Base-by-base conservation (phyloP, 225 moss, liverwort and hornwort genomes). In the Physcomitrellopsis africana region DNA sequence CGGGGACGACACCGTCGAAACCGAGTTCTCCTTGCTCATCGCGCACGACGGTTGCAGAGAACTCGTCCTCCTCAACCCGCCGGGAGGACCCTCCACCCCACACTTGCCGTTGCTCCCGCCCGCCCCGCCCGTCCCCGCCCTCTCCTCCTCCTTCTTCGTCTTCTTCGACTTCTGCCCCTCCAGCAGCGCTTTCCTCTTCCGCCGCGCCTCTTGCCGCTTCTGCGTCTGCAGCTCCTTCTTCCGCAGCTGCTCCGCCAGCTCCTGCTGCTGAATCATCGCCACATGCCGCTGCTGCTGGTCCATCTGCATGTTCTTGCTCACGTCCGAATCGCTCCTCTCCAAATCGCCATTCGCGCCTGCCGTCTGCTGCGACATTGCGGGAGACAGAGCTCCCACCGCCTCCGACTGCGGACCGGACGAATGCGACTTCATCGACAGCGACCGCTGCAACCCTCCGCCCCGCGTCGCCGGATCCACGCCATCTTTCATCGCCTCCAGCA, bases 141-240 rank as follows among this genome's bases (percentile, higher is more conserved):
- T 72, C 60, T 94, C 93, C 20, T 94, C 94, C 60, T 95, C 89
- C 62, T 92, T 92, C 80, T 92, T 92, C 9, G 90, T 82, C 64
- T 95, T 95, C 57, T 87, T 87, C 62, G 84, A 76, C 69, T 92
- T 92, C 75, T 91, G 89, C 15, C 86, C 94, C 68, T 95, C 93
- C 53, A 94, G 68, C 55, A 81, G 53, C 1, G 90, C 86, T 76
- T 95, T 95, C 67, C 92, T 76, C 83, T 92, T 94, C 86, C 85
- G 83, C 10, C 94, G 84, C 19, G 85, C 89, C 47, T 87, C 94
- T 76, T 92, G 94, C 65, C 86, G 90, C 65, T 77, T 89, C 84
- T 91, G 94, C 23, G 85, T 85, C 72, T 80, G 88, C 43, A 85
- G 0, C 20, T 90, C 86, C 17, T 69, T 75, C 76, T 91, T 90